Evolutionary conservation across 2,329 filamentous ascomycete species (phyloP).

Genomic region (Atkinsonella texensis): DNA sequence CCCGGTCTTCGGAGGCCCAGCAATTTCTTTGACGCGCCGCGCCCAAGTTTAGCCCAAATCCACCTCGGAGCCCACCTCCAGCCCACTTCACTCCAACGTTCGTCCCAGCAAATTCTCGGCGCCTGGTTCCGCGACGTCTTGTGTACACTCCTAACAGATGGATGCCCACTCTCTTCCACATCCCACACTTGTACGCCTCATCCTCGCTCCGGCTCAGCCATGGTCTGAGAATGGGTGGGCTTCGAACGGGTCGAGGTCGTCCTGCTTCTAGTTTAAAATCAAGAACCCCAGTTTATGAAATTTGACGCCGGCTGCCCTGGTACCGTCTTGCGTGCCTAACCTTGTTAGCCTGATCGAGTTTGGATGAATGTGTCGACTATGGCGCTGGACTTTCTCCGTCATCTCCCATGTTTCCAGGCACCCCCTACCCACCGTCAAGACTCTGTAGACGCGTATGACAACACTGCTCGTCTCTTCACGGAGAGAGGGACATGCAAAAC

Average conservation of each 20-base stretch:
- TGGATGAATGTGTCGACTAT: slow-evolving; percentile 3
- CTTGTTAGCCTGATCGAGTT: slow-evolving; percentile 3
- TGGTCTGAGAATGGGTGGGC: slow-evolving; percentile 1
- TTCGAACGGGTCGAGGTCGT: neutral
- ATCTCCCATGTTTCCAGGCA: neutral
- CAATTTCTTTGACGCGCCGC: neutral
- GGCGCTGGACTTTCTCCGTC: slow-evolving; percentile 1
- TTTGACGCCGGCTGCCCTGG: slow-evolving; percentile 5
- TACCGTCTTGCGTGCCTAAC: slow-evolving; percentile 7
- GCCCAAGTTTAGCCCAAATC: slow-evolving; percentile 6
- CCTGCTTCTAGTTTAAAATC: slow-evolving; percentile 2
- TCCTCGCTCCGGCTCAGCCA: slow-evolving; percentile 4
- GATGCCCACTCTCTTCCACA: slow-evolving; percentile 2
- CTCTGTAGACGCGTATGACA: slow-evolving; percentile 1
- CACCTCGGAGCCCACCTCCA: slow-evolving; percentile 3
- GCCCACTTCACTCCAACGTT: slow-evolving; percentile 2
- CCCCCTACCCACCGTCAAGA: slow-evolving; percentile 1
- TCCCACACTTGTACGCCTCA: slow-evolving; percentile 7
- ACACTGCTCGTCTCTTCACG: neutral
- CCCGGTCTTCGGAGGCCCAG: neutral
- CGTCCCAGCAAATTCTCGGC: slow-evolving; percentile 2
- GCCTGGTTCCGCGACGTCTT: slow-evolving; percentile 2
- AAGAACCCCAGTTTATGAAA: slow-evolving; percentile 1
- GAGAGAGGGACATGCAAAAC: neutral
- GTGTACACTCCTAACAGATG: neutral